Conservation (phyloP, 345 rosid genomes). For the Rhodamnia rubescens region DNA sequence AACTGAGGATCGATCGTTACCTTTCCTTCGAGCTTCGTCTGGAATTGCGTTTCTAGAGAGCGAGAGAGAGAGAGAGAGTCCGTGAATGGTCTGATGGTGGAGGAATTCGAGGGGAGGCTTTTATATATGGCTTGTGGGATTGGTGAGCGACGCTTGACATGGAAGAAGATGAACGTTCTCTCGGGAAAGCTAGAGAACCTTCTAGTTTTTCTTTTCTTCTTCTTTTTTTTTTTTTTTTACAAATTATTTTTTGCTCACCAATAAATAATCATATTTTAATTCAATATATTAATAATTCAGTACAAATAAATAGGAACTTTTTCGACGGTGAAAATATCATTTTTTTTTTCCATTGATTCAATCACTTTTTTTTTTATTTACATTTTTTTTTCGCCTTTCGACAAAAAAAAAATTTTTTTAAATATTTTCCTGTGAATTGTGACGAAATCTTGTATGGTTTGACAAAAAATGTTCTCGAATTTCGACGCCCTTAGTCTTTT, state of each 20-base stretch:
- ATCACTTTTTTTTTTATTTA: too few species aligned
- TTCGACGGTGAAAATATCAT: too few species aligned
- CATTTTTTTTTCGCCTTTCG: too few species aligned
- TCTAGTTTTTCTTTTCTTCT: background rate
- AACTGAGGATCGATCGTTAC: background rate
- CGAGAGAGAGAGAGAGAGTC: background rate
- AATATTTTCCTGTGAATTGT: background rate
- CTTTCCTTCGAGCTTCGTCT: background rate
- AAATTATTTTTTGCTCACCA: background rate
- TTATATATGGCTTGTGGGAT: background rate
- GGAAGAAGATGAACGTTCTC: background rate
- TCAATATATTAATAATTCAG: too few species aligned
- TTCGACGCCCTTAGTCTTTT: background rate
- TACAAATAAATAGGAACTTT: too few species aligned
- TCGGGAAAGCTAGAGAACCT: background rate
- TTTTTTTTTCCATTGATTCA: too few species aligned
- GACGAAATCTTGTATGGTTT: background rate
- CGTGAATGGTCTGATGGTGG: background rate
- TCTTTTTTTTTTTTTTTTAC: too few species aligned
- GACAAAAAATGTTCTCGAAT: background rate
- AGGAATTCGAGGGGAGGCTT: background rate
- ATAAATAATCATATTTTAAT: background rate
- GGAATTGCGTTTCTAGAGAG: background rate
- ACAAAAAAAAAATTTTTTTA: too few species aligned
- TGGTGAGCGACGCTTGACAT: too few species aligned